Evolutionary conservation across 177 flowering plant species (phyloP).

Genomic region (Telopea speciosissima): DNA sequence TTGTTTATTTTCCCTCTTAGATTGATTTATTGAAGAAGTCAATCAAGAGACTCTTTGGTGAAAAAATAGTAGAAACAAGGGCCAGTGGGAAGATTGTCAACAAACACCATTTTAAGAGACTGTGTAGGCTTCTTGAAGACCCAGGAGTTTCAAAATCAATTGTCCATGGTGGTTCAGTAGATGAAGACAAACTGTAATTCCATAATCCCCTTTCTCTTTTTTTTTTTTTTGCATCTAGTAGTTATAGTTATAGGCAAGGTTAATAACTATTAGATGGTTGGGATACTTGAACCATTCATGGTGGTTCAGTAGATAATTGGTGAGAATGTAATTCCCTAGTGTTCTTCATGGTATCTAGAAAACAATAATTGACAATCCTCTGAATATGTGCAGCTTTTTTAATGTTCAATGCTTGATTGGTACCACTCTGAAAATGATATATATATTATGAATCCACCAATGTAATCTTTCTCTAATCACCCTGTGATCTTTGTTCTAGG

Average conservation of each 20-base stretch:
- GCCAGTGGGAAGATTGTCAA: constrained; percentile 51
- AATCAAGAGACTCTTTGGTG: constrained; percentile 53
- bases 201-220: too few species aligned
- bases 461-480: too few species aligned
- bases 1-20: constrained; percentile 23
- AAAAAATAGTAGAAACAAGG: constrained; percentile 35
- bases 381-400: too few species aligned
- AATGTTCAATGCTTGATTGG: too few species aligned
- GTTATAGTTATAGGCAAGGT: too few species aligned
- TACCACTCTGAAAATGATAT: too few species aligned
- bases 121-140: constrained; percentile 48
- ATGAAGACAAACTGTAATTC: constrained; percentile 58
- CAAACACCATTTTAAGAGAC: constrained; percentile 46
- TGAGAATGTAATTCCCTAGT: too few species aligned
- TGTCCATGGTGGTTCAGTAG: constrained; percentile 67
- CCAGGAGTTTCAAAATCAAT: constrained; percentile 55
- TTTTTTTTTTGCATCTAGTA: not conserved
- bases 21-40: constrained; percentile 38
- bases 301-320: too few species aligned
- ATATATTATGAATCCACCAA: not conserved
- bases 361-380: constrained; percentile 16
- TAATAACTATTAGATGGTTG: too few species aligned
- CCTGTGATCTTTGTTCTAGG: constrained; percentile 33
- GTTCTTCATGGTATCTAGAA: too few species aligned
- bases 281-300: too few species aligned